These are phyloP conservation scores for Coemansia sp. DNA, from an alignment of 192 early-diverging fungal species.

Conservation along the genomic window DNA sequence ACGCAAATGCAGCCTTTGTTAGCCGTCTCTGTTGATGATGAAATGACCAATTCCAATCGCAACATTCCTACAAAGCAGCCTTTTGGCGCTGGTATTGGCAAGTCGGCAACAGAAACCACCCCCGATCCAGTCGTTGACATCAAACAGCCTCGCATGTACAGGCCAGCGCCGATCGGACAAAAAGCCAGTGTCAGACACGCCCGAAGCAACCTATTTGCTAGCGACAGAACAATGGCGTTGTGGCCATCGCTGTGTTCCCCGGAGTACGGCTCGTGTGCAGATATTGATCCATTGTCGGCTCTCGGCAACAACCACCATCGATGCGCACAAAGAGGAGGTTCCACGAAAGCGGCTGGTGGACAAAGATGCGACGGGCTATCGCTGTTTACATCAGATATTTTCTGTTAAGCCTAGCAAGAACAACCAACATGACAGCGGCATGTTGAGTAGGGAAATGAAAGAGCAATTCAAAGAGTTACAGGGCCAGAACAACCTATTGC, in stretches of 20 bases:
- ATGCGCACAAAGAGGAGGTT: neutral
- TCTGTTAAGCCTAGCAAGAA: too few relatives aligned
- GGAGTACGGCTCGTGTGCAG: neutral
- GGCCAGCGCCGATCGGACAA: constrained; percentile 26
- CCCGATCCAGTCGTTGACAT: constrained; percentile 23
- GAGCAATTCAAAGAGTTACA: too few relatives aligned
- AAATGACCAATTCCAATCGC: neutral
- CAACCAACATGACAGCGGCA: too few relatives aligned
- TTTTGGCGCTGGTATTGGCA: neutral
- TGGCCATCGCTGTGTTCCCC: neutral
- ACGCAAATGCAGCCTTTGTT: neutral
- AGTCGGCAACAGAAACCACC: neutral
- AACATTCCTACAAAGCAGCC: neutral
- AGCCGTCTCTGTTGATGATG: neutral
- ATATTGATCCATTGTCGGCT: neutral
- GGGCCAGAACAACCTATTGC: too few relatives aligned
- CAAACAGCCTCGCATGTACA: constrained; percentile 15
- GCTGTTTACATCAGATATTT: constrained; percentile 14
- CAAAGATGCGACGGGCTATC: constrained; percentile 7
- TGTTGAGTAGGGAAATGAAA: too few relatives aligned
- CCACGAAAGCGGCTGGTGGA: neutral
- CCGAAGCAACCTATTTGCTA: neutral
- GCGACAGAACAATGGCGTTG: constrained; percentile 1
- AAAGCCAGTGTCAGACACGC: neutral
- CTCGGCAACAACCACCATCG: neutral